A percentile compares a stretch with the other conserved stretches of the same genome.
Evolutionary conservation across 306 rosid species (phyloP).

Genomic region (Ochetophila trinervis): DNA sequence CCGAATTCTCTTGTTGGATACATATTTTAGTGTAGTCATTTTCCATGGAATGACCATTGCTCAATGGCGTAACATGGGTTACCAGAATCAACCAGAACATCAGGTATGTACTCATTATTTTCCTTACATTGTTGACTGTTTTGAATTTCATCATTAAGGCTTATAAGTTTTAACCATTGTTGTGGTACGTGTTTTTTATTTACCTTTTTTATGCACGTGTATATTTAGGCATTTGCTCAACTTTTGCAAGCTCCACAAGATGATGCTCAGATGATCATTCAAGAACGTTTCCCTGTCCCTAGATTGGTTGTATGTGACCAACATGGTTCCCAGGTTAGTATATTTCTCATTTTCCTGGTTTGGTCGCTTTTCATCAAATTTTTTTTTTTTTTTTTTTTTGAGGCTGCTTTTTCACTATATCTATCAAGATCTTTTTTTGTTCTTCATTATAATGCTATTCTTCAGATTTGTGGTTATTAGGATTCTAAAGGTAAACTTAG

Average conservation of each 20-base stretch:
- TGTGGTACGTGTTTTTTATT: background rate
- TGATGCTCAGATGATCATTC: conserved; percentile 63
- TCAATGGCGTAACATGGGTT: conserved; percentile 98
- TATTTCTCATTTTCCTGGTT: conserved; percentile 8
- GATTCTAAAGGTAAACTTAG: background rate
- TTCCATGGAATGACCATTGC: conserved; percentile 99
- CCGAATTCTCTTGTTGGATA: conserved; percentile 82
- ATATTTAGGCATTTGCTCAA: conserved; percentile 75
- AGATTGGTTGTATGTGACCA: conserved; percentile 96
- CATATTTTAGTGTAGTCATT: conserved; percentile 86
- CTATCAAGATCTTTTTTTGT: background rate
- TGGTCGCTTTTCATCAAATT: conserved; percentile 1
- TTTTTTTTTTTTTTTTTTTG: background rate
- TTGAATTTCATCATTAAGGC: background rate
- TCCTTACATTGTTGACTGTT: conserved; percentile 6
- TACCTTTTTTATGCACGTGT: background rate
- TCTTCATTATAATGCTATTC: background rate
- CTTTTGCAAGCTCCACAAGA: conserved; percentile 73
- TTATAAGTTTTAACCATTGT: background rate
- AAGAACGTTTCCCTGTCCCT: conserved; percentile 91
- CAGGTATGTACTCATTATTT: conserved; percentile 46
- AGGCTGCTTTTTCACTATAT: conserved; percentile 1
- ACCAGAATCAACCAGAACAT: conserved; percentile 85
- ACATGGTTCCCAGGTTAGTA: conserved; percentile 94
- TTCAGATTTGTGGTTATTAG: background rate